Evolutionary conservation across 441 rosid species (phyloP).

Genomic region (Kokia cookei): DNA sequence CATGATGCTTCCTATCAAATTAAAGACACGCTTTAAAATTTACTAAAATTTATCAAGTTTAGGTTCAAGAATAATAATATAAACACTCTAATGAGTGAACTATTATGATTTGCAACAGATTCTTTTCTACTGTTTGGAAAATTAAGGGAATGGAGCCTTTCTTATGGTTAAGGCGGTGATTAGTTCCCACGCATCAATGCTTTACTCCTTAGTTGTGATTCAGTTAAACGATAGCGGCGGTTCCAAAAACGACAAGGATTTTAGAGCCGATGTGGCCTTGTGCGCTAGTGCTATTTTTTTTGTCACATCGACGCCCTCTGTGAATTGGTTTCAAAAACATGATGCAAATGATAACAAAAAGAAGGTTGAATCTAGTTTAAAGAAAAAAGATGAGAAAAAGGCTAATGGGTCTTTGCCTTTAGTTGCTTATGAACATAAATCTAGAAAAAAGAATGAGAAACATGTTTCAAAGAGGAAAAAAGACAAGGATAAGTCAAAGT

Average conservation of each 20-base stretch:
- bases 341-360: constrained; percentile 26
- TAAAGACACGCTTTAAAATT: no score
- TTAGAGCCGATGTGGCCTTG: constrained; percentile 84
- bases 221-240: constrained; percentile 98
- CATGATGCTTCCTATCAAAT: constrained; percentile 24
- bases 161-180: constrained; percentile 94
- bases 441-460: constrained; percentile 39
- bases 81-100: neutral
- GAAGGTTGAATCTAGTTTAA: constrained; percentile 32
- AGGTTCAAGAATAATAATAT: neutral
- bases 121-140: constrained; percentile 85
- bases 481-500: constrained; percentile 28
- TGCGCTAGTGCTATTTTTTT: constrained; percentile 86
- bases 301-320: constrained; percentile 77
- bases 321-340: constrained; percentile 36
- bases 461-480: constrained; percentile 28
- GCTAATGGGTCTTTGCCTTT: constrained; percentile 34
- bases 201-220: constrained; percentile 73
- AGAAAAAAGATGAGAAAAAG: constrained; percentile 31
- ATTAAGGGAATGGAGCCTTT: constrained; percentile 85
- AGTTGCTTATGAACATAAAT: constrained; percentile 33
- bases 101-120: constrained; percentile 33
- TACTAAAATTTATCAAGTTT: neutral
- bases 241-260: constrained; percentile 74
- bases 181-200: constrained; percentile 72